Conservation (phyloP, 2,329 filamentous ascomycete genomes). For the Arthroderma sp. region DNA sequence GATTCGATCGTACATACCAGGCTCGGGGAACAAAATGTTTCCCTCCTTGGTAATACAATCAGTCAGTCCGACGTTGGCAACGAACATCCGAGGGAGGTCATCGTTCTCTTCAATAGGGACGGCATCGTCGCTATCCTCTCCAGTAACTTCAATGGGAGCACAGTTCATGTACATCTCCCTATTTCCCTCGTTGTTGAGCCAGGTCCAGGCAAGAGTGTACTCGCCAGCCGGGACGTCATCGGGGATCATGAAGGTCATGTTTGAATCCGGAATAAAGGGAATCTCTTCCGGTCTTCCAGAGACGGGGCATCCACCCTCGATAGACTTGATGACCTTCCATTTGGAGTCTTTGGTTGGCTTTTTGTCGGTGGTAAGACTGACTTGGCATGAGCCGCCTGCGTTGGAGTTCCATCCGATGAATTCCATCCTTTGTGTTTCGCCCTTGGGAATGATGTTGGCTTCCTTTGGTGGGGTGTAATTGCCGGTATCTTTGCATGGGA, state of each 20-base stretch:
- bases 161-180: constrained; percentile 99
- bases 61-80: constrained; percentile 49
- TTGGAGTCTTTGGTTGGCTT: constrained; percentile 50
- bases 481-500: constrained; percentile 59
- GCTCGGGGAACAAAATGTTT: constrained; percentile 53
- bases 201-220: constrained; percentile 77
- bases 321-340: constrained; percentile 83
- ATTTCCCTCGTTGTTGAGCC: constrained; percentile 86
- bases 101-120: constrained; percentile 39
- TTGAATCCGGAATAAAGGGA: constrained; percentile 27
- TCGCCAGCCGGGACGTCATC: constrained; percentile 57
- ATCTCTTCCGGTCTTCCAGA: constrained; percentile 41
- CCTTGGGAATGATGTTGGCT: constrained; percentile 50
- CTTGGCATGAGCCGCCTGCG: constrained; percentile 87
- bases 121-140: constrained; percentile 32
- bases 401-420: constrained; percentile 66
- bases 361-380: constrained; percentile 71
- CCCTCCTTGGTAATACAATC: constrained; percentile 43
- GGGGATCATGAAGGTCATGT: constrained; percentile 51
- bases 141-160: constrained; percentile 53
- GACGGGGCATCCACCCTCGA: constrained; percentile 72
- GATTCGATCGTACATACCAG: constrained; percentile 38
- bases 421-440: constrained; percentile 45
- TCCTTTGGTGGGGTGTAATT: constrained; percentile 25
- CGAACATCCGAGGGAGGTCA: constrained; percentile 59